Percentiles rank a stretch among this genome's conserved stretches.
phyloP scores from a whole-genome alignment of 345 rosid genomes.

The Boechera retrofracta region DNA sequence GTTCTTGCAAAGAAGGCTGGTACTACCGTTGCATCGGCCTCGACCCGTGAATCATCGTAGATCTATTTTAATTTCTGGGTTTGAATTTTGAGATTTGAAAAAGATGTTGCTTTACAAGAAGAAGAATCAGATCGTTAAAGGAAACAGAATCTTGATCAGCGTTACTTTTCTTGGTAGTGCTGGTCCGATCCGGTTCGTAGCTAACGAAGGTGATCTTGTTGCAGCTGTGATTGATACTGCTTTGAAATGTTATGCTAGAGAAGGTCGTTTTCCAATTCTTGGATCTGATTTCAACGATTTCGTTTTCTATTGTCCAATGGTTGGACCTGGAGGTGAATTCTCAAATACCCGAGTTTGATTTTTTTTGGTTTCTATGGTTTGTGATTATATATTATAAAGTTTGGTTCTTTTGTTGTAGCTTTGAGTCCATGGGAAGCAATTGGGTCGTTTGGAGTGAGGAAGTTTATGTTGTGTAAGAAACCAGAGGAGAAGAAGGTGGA shows the following conservation, averaged over 20 bases:
- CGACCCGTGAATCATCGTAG: conserved; percentile 62
- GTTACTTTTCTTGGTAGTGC: conserved; percentile 87
- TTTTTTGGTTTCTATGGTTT: background rate
- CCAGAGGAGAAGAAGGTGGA: conserved; percentile 50
- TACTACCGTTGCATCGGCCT: conserved; percentile 95
- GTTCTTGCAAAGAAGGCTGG: conserved; percentile 98
- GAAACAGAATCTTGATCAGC: conserved; percentile 73
- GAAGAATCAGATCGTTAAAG: conserved; percentile 64
- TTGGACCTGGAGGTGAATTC: conserved; percentile 61
- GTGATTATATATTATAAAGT: background rate
- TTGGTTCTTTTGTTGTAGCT: conserved; percentile 45
- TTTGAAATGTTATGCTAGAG: conserved; percentile 82
- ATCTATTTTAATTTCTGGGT: background rate
- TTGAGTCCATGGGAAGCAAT: conserved; percentile 65
- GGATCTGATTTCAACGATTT: conserved; percentile 76
- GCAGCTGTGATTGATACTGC: conserved; percentile 77
- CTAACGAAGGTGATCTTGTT: conserved; percentile 75
- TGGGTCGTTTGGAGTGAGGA: conserved; percentile 67
- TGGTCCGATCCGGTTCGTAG: conserved; percentile 93
- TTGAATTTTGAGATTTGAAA: background rate
- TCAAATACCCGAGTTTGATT: background rate
- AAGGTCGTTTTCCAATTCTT: conserved; percentile 87
- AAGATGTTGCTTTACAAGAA: conserved; percentile 76
- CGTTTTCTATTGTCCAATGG: conserved; percentile 67
- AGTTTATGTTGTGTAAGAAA: conserved; percentile 83